These are phyloP conservation scores for Phytopythium kandeliae DNA, from an alignment of 352 stramenopile genomes.

Conservation along the genomic window DNA sequence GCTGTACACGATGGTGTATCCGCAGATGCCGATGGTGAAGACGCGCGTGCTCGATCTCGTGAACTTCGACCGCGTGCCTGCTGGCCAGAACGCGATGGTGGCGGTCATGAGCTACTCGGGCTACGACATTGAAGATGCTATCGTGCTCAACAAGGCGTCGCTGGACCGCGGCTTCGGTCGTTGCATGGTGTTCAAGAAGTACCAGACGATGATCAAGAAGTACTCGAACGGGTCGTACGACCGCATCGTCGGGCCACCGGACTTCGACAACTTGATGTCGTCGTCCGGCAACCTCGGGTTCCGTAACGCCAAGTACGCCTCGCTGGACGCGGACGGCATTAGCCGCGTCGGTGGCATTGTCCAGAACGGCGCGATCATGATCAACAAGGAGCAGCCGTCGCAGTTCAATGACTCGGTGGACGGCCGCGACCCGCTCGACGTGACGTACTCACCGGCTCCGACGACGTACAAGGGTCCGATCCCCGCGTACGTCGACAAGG, in stretches of 20 bases:
- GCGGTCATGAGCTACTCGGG: conserved; percentile 99
- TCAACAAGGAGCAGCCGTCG: conserved; percentile 98
- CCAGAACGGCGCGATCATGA: conserved; percentile 94
- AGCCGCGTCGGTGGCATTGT: conserved; percentile 78
- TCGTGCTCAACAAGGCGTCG: conserved; percentile 98
- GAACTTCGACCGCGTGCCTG: conserved; percentile 98
- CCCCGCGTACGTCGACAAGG: conserved; percentile 97
- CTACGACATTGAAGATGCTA: conserved; percentile 99
- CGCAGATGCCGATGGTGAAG: conserved; percentile 99
- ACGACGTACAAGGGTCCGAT: conserved; percentile 95
- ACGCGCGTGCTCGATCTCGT: conserved; percentile 97
- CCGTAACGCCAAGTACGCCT: conserved; percentile 89
- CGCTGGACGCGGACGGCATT: conserved; percentile 97
- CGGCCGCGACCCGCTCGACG: conserved; percentile 61
- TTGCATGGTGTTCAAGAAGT: conserved; percentile 98
- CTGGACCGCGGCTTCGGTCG: conserved; percentile 97
- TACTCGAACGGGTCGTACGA: conserved; percentile 97
- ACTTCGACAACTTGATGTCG: conserved; percentile 78
- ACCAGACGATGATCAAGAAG: conserved; percentile 95
- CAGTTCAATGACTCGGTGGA: conserved; percentile 90
- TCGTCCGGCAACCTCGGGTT: conserved; percentile 45
- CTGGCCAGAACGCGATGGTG: conserved; percentile 98
- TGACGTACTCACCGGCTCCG: conserved; percentile 81
- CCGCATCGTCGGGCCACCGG: conserved; percentile 89
- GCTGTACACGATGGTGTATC: conserved; percentile 99